Conservation (phyloP, 169 alveolate genomes). For the Pseudocohnilembus persalinus region DNA sequence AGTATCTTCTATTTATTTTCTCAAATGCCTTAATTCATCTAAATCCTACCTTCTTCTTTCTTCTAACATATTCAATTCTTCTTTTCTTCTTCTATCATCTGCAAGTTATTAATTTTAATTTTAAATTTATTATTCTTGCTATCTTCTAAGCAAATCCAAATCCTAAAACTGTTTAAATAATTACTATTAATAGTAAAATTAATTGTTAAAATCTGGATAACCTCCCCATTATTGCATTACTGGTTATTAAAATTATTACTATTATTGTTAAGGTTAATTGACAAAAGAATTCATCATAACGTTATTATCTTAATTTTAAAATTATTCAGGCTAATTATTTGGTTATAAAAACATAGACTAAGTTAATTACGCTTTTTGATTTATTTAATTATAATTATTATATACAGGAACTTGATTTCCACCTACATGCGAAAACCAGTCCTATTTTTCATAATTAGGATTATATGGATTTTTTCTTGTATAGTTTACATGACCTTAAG, state of each 20-base stretch:
- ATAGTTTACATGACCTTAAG: background rate
- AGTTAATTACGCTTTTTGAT: background rate
- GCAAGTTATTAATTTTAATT: background rate
- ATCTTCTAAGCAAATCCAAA: too few relatives aligned
- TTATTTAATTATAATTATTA: too few relatives aligned
- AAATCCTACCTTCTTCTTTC: constrained; percentile 18
- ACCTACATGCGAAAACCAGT: background rate
- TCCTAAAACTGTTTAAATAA: too few relatives aligned
- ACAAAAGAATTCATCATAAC: too few relatives aligned
- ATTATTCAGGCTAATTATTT: too few relatives aligned
- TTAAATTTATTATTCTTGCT: background rate
- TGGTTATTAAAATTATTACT: too few relatives aligned
- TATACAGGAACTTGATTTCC: too few relatives aligned
- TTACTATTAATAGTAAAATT: too few relatives aligned
- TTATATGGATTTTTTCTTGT: background rate
- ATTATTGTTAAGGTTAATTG: too few relatives aligned
- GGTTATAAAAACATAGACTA: background rate
- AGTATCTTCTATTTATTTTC: background rate
- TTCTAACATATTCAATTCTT: constrained; percentile 10
- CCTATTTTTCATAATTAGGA: background rate
- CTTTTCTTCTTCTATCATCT: constrained; percentile 13
- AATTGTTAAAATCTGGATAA: too few relatives aligned
- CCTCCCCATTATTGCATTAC: too few relatives aligned
- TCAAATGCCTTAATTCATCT: constrained; percentile 22
- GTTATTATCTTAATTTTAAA: too few relatives aligned